Percentiles rank a stretch among this genome's conserved stretches.
Evolutionary conservation across 2,329 filamentous ascomycete species (phyloP).

Genomic region (Diplodia intermedia): DNA sequence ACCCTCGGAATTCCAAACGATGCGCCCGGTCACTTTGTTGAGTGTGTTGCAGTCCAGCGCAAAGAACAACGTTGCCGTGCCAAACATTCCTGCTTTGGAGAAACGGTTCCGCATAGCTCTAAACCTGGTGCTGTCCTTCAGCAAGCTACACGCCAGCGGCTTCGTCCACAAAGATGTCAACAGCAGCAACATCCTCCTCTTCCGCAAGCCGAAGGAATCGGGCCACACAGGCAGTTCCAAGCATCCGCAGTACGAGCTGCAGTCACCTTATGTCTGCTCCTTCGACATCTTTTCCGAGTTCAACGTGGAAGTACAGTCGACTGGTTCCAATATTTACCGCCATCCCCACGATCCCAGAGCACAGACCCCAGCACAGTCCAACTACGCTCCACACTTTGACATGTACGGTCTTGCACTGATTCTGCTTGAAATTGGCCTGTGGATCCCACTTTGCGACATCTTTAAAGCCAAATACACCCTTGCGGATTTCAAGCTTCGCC

Average conservation of each 20-base stretch:
- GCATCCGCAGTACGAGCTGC: conserved; percentile 57
- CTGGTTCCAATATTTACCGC: conserved; percentile 61
- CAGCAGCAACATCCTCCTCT: conserved; percentile 72
- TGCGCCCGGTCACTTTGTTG: conserved; percentile 55
- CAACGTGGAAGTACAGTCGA: conserved; percentile 51
- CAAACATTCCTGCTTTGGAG: conserved; percentile 68
- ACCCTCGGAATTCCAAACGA: conserved; percentile 39
- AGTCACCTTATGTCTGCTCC: conserved; percentile 72
- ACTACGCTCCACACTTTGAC: conserved; percentile 57
- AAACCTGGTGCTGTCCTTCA: conserved; percentile 74
- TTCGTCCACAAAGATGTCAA: conserved; percentile 75
- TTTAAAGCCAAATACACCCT: conserved; percentile 66
- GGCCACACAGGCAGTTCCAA: conserved; percentile 51
- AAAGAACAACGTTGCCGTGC: conserved; percentile 51
- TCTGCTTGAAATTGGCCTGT: conserved; percentile 76
- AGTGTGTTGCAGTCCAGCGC: conserved; percentile 56
- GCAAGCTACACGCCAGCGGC: conserved; percentile 73
- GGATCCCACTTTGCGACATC: conserved; percentile 69
- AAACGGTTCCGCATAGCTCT: conserved; percentile 77
- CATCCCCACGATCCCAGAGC: conserved; percentile 64
- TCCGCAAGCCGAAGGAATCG: conserved; percentile 51
- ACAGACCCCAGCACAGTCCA: conserved; percentile 58
- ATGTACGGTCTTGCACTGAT: conserved; percentile 77
- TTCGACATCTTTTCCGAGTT: conserved; percentile 74
- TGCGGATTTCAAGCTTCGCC: conserved; percentile 66